Conservation (phyloP, 2,329 filamentous ascomycete genomes). For the Pyrenophora graminea region DNA sequence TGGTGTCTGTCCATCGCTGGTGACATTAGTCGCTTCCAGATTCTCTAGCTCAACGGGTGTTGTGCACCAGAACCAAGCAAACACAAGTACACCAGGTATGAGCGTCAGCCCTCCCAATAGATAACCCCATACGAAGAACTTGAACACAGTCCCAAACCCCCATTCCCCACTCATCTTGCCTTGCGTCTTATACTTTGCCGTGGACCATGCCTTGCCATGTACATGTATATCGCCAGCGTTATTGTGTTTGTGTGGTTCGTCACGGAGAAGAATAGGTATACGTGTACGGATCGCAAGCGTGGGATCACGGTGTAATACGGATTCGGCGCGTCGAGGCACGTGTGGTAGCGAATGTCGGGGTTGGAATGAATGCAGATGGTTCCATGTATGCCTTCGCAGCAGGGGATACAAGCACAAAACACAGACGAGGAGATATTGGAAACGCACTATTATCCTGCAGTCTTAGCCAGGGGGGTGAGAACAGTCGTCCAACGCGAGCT, state of each 20-base stretch:
- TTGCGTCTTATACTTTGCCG: constrained; percentile 17
- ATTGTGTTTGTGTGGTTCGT: neutral
- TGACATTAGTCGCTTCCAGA: neutral
- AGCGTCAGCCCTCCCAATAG: constrained; percentile 31
- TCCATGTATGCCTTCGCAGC: neutral
- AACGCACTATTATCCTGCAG: neutral
- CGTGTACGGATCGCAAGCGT: neutral
- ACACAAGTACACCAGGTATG: constrained; percentile 19
- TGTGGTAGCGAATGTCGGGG: constrained; percentile 17
- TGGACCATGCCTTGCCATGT: constrained; percentile 20
- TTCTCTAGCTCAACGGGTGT: constrained; percentile 16
- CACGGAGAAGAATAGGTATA: neutral
- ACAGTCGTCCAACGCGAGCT: constrained; percentile 11
- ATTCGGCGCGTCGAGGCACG: constrained; percentile 15
- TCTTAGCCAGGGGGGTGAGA: neutral
- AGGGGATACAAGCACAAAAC: neutral
- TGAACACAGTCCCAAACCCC: constrained; percentile 30
- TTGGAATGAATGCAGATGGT: constrained; percentile 4
- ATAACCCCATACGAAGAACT: constrained; percentile 35
- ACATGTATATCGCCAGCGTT: neutral
- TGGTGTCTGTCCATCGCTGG: neutral
- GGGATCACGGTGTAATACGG: constrained; percentile 6
- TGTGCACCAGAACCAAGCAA: constrained; percentile 29
- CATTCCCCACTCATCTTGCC: constrained; percentile 35
- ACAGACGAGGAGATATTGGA: neutral